Evolutionary conservation across 805 yeast species (phyloP), one percentile per base, ranked within the genome.

Genomic region (Saccharomycodes ludwigii): DNA sequence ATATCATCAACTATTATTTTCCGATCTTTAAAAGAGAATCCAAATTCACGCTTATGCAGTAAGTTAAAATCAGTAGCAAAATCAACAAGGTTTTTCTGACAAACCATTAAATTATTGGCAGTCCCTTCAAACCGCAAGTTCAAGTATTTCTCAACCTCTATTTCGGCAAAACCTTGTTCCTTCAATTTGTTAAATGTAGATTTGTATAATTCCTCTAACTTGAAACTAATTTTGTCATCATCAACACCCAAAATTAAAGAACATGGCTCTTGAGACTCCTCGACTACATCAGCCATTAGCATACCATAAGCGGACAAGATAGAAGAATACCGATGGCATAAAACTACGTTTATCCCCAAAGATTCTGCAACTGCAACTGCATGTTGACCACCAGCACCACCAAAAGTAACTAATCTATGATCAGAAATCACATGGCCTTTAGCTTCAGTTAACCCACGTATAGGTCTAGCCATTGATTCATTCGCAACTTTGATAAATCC

Each of bases 301-400:
- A 84, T 84, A 39, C 95, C 95, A 48, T 79, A 84, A 0, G 95
- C 94, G 1, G 93, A 80, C 8, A 84, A 59, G 25, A 84, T 72
- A 0, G 94, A 81, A 2, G 94, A 81, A 51, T 80, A 80, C 49
- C 77, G 69, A 55, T 84, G 94, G 17, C 80, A 75, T 21, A 82
- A 54, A 6, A 84, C 79, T 18, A 72, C 69, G 9, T 61, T 51
- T 29, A 84, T 78, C 6, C 85, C 85, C 38, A 84, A 61, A 17
- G 68, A 65, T 35, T 70, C 64, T 1, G 94, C 94, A 21, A 84
- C 74, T 7, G 80, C 74, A 30, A 71, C 74, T 2, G 91, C 86
- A 53, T 81, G 86, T 55, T 84, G 95, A 6, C 95, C 95, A 33
- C 95, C 95, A 17, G 94, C 94, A 30, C 95, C 95, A 29, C 95